Percentiles rank a stretch among this genome's conserved stretches.
Evolutionary conservation across 176 grass and related monocot genomes (phyloP).

Genomic region (Puya raimondii): DNA sequence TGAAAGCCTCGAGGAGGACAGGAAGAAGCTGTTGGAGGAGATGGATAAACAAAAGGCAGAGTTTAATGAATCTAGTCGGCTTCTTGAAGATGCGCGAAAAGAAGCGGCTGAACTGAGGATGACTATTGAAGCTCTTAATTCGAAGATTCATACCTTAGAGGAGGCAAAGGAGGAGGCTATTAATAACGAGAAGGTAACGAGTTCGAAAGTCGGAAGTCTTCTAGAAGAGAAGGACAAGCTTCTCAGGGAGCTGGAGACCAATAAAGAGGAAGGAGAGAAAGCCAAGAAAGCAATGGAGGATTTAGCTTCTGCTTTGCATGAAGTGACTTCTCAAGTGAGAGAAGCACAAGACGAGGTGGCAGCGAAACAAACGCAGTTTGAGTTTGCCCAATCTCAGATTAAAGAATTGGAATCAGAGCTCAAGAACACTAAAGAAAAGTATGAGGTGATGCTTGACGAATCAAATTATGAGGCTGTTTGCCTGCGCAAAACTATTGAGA

Average conservation of each 20-base stretch:
- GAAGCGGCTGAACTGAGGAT: conserved; percentile 13
- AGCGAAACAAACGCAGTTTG: conserved; percentile 41
- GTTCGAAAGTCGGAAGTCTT: conserved; percentile 17
- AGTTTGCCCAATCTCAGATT: conserved; percentile 40
- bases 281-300: conserved; percentile 52
- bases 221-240: conserved; percentile 39
- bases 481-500: conserved; percentile 46
- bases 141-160: conserved; percentile 26
- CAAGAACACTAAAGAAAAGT: conserved; percentile 36
- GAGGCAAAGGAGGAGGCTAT: conserved; percentile 24
- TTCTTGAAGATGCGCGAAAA: conserved; percentile 21
- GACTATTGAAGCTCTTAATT: conserved; percentile 28
- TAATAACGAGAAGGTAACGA: conserved; percentile 26
- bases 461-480: conserved; percentile 22
- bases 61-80: conserved; percentile 23
- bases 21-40: conserved; percentile 37
- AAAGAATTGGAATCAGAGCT: conserved; percentile 25
- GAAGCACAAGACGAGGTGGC: conserved; percentile 54
- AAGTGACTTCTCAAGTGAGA: conserved; percentile 58
- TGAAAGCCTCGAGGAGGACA: conserved; percentile 28
- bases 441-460: conserved; percentile 34
- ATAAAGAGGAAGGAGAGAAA: conserved; percentile 49
- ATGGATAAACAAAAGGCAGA: conserved; percentile 5
- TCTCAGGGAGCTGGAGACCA: conserved; percentile 26
- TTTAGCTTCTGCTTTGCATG: conserved; percentile 38